Evolutionary conservation across 768 basidiomycete genomes (phyloP).

Genomic region (Porphyrellus cyaneotinctus): DNA sequence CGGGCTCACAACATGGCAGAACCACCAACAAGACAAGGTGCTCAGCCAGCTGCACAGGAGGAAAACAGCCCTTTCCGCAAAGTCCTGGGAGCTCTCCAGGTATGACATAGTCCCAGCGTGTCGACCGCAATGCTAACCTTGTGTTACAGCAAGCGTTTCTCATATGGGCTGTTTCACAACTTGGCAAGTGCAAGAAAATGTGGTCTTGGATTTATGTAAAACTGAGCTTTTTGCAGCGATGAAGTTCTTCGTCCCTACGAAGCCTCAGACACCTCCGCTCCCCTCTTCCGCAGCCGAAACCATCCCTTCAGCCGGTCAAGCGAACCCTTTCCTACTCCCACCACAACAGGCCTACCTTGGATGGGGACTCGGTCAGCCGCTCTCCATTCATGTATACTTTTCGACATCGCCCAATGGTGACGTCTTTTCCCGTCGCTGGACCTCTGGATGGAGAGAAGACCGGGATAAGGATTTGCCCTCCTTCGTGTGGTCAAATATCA

Average conservation of each 20-base stretch:
- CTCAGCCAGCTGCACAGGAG: conserved; percentile 20
- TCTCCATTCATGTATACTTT: conserved; percentile 72
- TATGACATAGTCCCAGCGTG: conserved; percentile 25
- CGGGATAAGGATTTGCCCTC: conserved; percentile 53
- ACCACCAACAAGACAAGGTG: conserved; percentile 19
- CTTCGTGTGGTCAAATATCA: conserved; percentile 75
- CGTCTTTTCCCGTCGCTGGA: conserved; percentile 54
- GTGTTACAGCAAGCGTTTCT: conserved; percentile 60
- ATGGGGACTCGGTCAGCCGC: conserved; percentile 56
- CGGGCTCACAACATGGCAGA: conserved; percentile 22
- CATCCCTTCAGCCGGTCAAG: conserved; percentile 20
- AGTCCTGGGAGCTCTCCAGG: conserved; percentile 41
- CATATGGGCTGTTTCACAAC: conserved; percentile 60
- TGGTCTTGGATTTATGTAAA: neutral
- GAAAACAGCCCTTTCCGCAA: conserved; percentile 37
- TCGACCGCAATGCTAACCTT: conserved; percentile 1
- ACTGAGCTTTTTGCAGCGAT: conserved; percentile 34
- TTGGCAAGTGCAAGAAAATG: conserved; percentile 41
- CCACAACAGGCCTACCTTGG: conserved; percentile 52
- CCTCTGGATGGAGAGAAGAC: conserved; percentile 45
- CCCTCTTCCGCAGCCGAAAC: conserved; percentile 20
- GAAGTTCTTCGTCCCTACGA: conserved; percentile 40
- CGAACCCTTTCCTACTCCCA: conserved; percentile 48
- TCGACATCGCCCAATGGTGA: conserved; percentile 62
- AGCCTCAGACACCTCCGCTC: conserved; percentile 31